Percentiles rank a stretch among this genome's conserved stretches.
phyloP scores from a whole-genome alignment of 2,329 filamentous ascomycete species.

The Alternaria infectoria region DNA sequence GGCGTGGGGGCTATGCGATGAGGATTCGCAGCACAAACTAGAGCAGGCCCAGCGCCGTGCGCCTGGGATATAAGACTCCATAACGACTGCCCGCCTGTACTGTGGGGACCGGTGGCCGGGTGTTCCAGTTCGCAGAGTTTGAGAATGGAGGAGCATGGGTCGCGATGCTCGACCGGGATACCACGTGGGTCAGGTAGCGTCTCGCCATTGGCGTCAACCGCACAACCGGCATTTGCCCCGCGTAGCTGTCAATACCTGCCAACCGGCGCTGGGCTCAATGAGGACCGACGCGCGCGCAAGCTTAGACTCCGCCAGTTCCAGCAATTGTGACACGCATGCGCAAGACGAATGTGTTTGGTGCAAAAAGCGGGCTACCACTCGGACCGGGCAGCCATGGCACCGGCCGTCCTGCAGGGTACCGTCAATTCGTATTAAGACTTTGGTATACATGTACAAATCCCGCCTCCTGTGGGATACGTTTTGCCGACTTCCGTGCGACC shows the following conservation, averaged over 20 bases:
- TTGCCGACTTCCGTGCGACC: constrained; percentile 19
- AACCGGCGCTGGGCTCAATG: constrained; percentile 5
- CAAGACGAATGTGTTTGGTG: constrained; percentile 16
- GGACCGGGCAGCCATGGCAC: constrained; percentile 16
- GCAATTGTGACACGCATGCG: constrained; percentile 21
- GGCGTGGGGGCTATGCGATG: constrained; percentile 30
- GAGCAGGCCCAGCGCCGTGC: constrained; percentile 30
- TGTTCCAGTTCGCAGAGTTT: constrained; percentile 20
- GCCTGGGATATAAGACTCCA: constrained; percentile 24
- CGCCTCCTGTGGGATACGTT: constrained; percentile 14
- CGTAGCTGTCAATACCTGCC: constrained; percentile 14
- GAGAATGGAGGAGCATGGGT: constrained; percentile 12
- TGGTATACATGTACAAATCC: constrained; percentile 28
- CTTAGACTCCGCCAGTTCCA: constrained; percentile 11
- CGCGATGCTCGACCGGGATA: constrained; percentile 15
- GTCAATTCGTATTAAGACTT: constrained; percentile 15
- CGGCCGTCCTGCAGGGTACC: constrained; percentile 13
- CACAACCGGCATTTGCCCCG: constrained; percentile 11
- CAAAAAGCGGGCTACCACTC: constrained; percentile 1
- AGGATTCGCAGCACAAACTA: constrained; percentile 13
- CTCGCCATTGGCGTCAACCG: constrained; percentile 28
- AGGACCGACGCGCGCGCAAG: not conserved
- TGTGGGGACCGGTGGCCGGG: constrained; percentile 20
- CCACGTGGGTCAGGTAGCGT: constrained; percentile 32
- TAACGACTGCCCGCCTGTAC: constrained; percentile 3